These are phyloP conservation scores for Ceratocystis smalleyi DNA, from an alignment of 2,329 filamentous ascomycete genomes.

Conservation along the genomic window DNA sequence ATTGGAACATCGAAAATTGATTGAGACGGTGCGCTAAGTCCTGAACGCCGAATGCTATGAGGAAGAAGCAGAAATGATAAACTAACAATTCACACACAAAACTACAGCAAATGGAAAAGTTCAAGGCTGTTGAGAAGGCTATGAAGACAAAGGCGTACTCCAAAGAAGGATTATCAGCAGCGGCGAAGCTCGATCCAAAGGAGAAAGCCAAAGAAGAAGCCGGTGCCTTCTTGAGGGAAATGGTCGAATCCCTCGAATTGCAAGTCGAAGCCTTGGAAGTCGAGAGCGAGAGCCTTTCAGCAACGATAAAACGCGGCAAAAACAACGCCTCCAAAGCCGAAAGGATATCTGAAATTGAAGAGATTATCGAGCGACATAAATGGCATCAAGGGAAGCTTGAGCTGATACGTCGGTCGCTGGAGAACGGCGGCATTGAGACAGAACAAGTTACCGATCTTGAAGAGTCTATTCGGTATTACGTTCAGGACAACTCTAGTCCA, in stretches of 20 bases:
- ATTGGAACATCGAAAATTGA: slow-evolving; percentile 83
- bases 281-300: slow-evolving; percentile 72
- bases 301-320: slow-evolving; percentile 89
- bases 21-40: slow-evolving; percentile 64
- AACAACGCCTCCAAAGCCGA: slow-evolving; percentile 70
- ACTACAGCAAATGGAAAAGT: slow-evolving; percentile 88
- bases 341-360: slow-evolving; percentile 72
- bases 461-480: slow-evolving; percentile 89
- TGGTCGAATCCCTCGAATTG: slow-evolving; percentile 83
- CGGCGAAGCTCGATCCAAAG: slow-evolving; percentile 88
- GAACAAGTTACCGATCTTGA: slow-evolving; percentile 79
- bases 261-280: slow-evolving; percentile 89
- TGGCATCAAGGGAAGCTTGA: slow-evolving; percentile 93
- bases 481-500: slow-evolving; percentile 71
- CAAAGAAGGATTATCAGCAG: slow-evolving; percentile 86
- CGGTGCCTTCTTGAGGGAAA: slow-evolving; percentile 67
- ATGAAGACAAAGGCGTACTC: slow-evolving; percentile 99
- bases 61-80: slow-evolving; percentile 10
- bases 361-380: slow-evolving; percentile 78
- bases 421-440: slow-evolving; percentile 81
- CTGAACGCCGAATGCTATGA: slow-evolving; percentile 18
- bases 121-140: slow-evolving; percentile 99
- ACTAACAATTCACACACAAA: slow-evolving; percentile 19
- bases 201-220: slow-evolving; percentile 87
- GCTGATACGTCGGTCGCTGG: slow-evolving; percentile 71